Conservation (phyloP, 2,329 filamentous ascomycete genomes). For the Knufia fluminis region DNA sequence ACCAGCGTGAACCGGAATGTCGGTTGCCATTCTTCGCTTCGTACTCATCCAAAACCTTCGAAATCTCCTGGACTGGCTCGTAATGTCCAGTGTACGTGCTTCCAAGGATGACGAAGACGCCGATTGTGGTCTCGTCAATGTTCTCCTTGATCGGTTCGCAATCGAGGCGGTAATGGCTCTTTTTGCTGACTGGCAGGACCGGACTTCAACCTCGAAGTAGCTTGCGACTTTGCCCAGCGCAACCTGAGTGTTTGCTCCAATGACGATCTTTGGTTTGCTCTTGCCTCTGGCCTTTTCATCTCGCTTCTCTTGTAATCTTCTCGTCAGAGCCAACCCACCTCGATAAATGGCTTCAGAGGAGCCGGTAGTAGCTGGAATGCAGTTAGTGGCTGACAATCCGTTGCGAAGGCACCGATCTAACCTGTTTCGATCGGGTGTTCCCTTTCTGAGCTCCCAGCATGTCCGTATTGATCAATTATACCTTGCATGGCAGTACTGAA, state of each 20-base stretch:
- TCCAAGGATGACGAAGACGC: slow-evolving; percentile 63
- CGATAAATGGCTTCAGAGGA: slow-evolving; percentile 64
- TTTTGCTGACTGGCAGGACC: slow-evolving; percentile 54
- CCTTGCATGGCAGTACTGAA: slow-evolving; percentile 50
- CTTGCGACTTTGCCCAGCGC: slow-evolving; percentile 63
- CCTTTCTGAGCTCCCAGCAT: slow-evolving; percentile 55
- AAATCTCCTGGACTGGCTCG: slow-evolving; percentile 61
- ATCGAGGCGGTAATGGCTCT: slow-evolving; percentile 54
- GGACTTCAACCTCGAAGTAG: slow-evolving; percentile 64
- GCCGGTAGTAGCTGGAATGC: slow-evolving; percentile 50
- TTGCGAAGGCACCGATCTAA: too few relatives aligned
- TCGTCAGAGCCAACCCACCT: slow-evolving; percentile 63
- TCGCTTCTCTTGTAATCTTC: slow-evolving; percentile 60
- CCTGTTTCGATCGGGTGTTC: slow-evolving; percentile 56
- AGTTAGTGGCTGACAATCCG: too few relatives aligned
- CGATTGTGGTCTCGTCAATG: slow-evolving; percentile 67
- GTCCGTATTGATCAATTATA: slow-evolving; percentile 61
- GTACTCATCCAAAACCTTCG: slow-evolving; percentile 54
- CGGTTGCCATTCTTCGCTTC: slow-evolving; percentile 51
- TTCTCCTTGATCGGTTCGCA: slow-evolving; percentile 55
- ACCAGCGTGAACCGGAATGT: slow-evolving; percentile 53
- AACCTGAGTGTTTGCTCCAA: slow-evolving; percentile 65
- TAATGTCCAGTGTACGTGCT: slow-evolving; percentile 67
- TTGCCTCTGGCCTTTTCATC: slow-evolving; percentile 53
- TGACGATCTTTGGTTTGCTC: slow-evolving; percentile 60